Evolutionary conservation across 495 filamentous ascomycete species (phyloP).

Genomic region (Patellaria atrata): DNA sequence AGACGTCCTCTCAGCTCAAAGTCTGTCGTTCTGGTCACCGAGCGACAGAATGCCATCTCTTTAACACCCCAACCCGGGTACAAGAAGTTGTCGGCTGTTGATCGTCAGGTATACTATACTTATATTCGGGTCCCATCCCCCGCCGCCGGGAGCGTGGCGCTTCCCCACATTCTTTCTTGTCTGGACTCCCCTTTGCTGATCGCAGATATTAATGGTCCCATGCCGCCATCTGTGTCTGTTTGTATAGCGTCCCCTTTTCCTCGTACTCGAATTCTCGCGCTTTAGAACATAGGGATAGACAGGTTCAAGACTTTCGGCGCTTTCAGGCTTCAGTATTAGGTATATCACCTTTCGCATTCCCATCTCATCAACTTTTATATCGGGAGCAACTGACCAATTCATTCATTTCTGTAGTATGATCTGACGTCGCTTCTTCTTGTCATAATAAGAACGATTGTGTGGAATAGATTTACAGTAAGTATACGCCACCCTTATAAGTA

Average conservation of each 20-base stretch:
- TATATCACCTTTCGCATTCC: too few relatives aligned
- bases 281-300: slow-evolving; percentile 24
- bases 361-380: too few relatives aligned
- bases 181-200: slow-evolving; percentile 9
- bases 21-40: slow-evolving; percentile 16
- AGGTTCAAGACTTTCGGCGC: slow-evolving; percentile 20
- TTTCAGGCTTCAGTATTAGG: too few relatives aligned
- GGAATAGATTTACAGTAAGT: too few relatives aligned
- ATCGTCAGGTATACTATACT: slow-evolving; percentile 6
- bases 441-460: too few relatives aligned
- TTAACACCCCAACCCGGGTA: too few relatives aligned
- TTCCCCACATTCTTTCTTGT: slow-evolving; percentile 20
- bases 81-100: slow-evolving; percentile 11
- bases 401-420: too few relatives aligned
- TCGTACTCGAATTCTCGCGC: slow-evolving; percentile 16
- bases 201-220: slow-evolving; percentile 5
- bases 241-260: slow-evolving; percentile 19
- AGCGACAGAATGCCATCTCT: slow-evolving; percentile 20
- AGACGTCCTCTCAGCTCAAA: too few relatives aligned
- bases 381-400: too few relatives aligned
- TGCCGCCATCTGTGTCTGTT: slow-evolving; percentile 14
- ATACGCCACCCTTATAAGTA: too few relatives aligned
- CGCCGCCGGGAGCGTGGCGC: slow-evolving; percentile 16
- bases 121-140: slow-evolving; percentile 10
- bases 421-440: too few relatives aligned